These are phyloP conservation scores for Collybia sordida DNA, from an alignment of 768 basidiomycete genomes.

Conservation along the genomic window DNA sequence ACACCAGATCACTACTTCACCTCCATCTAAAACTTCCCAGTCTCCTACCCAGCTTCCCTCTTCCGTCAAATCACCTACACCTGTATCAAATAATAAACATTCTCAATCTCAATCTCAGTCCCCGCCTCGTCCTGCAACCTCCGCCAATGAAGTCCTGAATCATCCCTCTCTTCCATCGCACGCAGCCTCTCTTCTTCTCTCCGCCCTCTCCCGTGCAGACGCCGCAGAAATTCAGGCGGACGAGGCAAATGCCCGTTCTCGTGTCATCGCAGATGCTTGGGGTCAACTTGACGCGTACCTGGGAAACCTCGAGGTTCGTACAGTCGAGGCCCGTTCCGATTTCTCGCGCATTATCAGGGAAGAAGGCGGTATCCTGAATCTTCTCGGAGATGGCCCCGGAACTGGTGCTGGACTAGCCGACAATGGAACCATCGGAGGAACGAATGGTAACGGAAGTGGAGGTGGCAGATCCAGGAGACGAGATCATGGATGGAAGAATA, in stretches of 20 bases:
- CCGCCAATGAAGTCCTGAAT: constrained; percentile 9
- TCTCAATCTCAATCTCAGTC: constrained; percentile 1
- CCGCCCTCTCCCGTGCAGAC: constrained; percentile 49
- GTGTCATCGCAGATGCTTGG: constrained; percentile 49
- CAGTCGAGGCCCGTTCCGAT: constrained; percentile 47
- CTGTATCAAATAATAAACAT: no score
- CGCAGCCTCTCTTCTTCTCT: constrained; percentile 35
- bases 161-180: constrained; percentile 17
- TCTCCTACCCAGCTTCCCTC: no score
- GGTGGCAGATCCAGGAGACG: no score
- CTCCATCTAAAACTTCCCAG: no score
- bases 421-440: no score
- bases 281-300: constrained; percentile 49
- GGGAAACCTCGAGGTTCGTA: constrained; percentile 39
- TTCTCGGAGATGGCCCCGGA: background rate
- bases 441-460: no score
- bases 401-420: no score
- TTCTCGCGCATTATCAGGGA: constrained; percentile 45
- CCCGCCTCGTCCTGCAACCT: constrained; percentile 14
- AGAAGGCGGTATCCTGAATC: constrained; percentile 37
- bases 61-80: no score
- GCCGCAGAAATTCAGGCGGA: constrained; percentile 54
- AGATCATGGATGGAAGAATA: no score
- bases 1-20: no score
- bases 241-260: constrained; percentile 50